Evolutionary conservation across 225 moss, liverwort and hornwort genomes (phyloP).

Genomic region (Straminergon stramineum): DNA sequence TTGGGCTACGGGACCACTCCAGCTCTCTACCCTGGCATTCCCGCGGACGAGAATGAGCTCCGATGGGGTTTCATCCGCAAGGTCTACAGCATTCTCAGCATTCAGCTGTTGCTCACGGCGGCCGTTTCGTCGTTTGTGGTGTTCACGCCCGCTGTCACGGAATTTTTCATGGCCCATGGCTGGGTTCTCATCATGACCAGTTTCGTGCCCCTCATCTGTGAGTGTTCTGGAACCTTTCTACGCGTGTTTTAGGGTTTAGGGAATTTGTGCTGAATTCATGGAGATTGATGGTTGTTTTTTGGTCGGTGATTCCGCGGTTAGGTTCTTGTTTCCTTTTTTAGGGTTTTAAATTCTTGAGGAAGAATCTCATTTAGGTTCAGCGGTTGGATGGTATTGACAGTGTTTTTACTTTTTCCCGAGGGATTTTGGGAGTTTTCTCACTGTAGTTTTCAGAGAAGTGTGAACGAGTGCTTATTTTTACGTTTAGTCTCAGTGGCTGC

Average conservation of each 20-base stretch:
- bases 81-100: constrained; percentile 53
- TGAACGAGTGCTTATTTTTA: not conserved
- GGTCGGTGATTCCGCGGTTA: not conserved
- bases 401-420: not conserved
- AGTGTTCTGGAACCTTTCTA: not conserved
- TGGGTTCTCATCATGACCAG: constrained; percentile 25
- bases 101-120: constrained; percentile 38
- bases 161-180: constrained; percentile 14
- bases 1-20: constrained; percentile 33
- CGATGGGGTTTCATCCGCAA: constrained; percentile 53
- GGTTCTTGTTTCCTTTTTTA: not conserved
- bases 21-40: constrained; percentile 65
- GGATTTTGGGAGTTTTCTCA: not conserved
- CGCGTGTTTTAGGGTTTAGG: not conserved
- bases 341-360: not conserved
- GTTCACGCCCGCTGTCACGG: constrained; percentile 18
- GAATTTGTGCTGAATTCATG: not conserved
- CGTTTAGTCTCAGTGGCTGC: not conserved
- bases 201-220: constrained; percentile 31
- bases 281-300: not conserved
- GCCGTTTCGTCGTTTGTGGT: constrained; percentile 32
- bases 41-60: constrained; percentile 40
- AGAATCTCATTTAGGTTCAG: not conserved
- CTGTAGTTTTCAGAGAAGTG: not conserved
- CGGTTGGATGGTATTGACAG: not conserved